Evolutionary conservation across 1,284 basidiomycete genomes (phyloP), one percentile per base, ranked within the genome.

Genomic region (Amylostereum chailletii): DNA sequence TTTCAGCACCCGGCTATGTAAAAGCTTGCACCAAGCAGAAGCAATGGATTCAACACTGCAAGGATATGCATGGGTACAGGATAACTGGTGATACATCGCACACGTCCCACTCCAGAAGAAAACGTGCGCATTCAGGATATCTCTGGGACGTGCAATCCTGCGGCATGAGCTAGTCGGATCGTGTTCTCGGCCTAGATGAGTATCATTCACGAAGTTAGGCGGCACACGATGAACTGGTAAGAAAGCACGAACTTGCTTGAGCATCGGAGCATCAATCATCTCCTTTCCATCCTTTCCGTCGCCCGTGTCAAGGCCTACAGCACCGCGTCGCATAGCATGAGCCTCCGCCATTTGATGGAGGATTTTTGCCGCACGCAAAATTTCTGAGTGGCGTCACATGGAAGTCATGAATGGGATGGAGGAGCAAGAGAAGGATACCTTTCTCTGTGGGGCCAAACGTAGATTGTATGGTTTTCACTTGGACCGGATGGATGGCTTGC

Each of bases 401-500:
- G 43, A 46, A 40, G 42, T 36, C 19, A 39, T 31, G 39, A 43
- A 48, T 46, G 11, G n/a, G 26, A 45, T 4, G 39, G 57, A 32
- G n/a, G 32, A 8, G 34, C 45, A 19, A 45, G 33, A 37, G 46
- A n/a, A 42, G 58, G 66, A 49, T 55, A 84, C 91, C 90, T 65
- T 81, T 68, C 19, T 74, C 65, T 0, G 79, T 81, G 0, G 94
- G 94, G 0, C 89, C 79, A 63, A 89, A 97, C 0, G 83, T 84
- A 3, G 74, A 67, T 56, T 94, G 90, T 38, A 95, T 92, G 4
- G 76, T 71, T 27, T 79, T 77, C 3, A 96, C 80, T 65, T 98
- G 94, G 9, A 71, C 71, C 0, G 94, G 94, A 66, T 98, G 94
- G 47, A 98, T 95, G 1, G 90, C 92, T 90, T 96, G 94, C 87